Evolutionary conservation across 2,329 filamentous ascomycete genomes (phyloP).

Genomic region (Cladorrhinum sp.): DNA sequence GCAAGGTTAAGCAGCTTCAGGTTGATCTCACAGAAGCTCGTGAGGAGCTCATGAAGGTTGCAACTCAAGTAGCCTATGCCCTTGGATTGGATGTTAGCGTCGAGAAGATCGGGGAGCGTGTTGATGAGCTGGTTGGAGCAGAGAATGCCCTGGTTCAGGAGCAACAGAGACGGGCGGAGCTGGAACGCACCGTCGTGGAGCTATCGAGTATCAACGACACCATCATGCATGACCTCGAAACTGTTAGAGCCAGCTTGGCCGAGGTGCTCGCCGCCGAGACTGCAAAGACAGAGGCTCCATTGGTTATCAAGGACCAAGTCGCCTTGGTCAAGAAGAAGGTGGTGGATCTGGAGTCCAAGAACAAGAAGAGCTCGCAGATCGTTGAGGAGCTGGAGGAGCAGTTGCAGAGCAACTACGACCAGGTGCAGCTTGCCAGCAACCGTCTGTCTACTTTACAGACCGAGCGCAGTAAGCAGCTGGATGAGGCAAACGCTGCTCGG

Average conservation of each 20-base stretch:
- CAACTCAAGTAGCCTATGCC: slow-evolving; percentile 60
- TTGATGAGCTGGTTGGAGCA: slow-evolving; percentile 54
- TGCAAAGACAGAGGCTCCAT: slow-evolving; percentile 41
- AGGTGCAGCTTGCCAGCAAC: slow-evolving; percentile 81
- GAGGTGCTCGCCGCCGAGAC: slow-evolving; percentile 53
- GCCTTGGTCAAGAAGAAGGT: slow-evolving; percentile 65
- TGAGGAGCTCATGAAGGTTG: slow-evolving; percentile 62
- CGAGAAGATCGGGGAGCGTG: slow-evolving; percentile 64
- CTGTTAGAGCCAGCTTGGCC: slow-evolving; percentile 53
- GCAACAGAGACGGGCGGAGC: slow-evolving; percentile 55
- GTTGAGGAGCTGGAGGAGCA: slow-evolving; percentile 97
- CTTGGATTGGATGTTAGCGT: slow-evolving; percentile 62
- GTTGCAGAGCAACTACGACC: slow-evolving; percentile 90
- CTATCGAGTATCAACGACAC: slow-evolving; percentile 57
- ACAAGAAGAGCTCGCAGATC: slow-evolving; percentile 86
- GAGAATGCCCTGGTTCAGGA: slow-evolving; percentile 59
- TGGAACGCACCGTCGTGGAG: slow-evolving; percentile 55
- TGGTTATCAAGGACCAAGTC: slow-evolving; percentile 54
- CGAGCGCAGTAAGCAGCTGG: slow-evolving; percentile 70
- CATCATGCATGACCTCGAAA: slow-evolving; percentile 60
- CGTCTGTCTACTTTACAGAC: slow-evolving; percentile 78
- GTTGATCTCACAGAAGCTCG: slow-evolving; percentile 63
- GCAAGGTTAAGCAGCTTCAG: slow-evolving; percentile 55
- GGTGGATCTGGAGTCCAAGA: slow-evolving; percentile 60
- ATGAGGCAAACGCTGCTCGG: slow-evolving; percentile 70